Percentiles rank a stretch among this genome's conserved stretches.
Evolutionary conservation across 371 early-diverging fungal species (phyloP).

Genomic region (Edhazardia aedis): DNA sequence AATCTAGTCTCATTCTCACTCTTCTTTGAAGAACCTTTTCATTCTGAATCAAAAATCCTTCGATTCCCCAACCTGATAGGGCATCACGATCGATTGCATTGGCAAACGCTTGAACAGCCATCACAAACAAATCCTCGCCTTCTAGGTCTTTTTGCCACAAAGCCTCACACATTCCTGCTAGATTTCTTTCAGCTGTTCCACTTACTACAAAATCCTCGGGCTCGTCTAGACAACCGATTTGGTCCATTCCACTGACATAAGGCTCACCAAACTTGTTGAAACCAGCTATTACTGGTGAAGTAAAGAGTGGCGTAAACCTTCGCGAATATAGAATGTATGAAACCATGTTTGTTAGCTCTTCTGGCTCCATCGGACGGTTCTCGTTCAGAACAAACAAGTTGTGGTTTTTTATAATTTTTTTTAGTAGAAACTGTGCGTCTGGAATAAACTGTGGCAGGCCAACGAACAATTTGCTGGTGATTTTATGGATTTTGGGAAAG

Average conservation of each 20-base stretch:
- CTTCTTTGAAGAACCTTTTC: conserved; percentile 20
- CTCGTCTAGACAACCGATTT: conserved; percentile 32
- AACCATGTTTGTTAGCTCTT: conserved; percentile 33
- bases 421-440: conserved; percentile 37
- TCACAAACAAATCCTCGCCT: conserved; percentile 39
- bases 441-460: conserved; percentile 38
- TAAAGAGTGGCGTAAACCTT: conserved; percentile 32
- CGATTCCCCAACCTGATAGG: conserved; percentile 45
- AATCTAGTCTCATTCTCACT: conserved; percentile 42
- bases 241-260: conserved; percentile 41
- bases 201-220: conserved; percentile 28
- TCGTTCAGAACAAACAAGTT: conserved; percentile 39
- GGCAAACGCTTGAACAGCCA: conserved; percentile 35
- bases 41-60: conserved; percentile 25
- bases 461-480: conserved; percentile 24
- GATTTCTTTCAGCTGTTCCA: conserved; percentile 41
- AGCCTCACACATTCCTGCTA: conserved; percentile 41
- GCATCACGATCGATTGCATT: conserved; percentile 45
- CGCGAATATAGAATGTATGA: conserved; percentile 41
- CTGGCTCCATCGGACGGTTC: conserved; percentile 37
- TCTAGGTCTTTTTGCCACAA: conserved; percentile 31
- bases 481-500: conserved; percentile 19
- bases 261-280: conserved; percentile 17
- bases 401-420: conserved; percentile 36
- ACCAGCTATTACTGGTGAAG: conserved; percentile 33